Evolutionary conservation across 2,329 filamentous ascomycete genomes (phyloP), one percentile per base, ranked within the genome.

Genomic region (Trichoderma sp.): DNA sequence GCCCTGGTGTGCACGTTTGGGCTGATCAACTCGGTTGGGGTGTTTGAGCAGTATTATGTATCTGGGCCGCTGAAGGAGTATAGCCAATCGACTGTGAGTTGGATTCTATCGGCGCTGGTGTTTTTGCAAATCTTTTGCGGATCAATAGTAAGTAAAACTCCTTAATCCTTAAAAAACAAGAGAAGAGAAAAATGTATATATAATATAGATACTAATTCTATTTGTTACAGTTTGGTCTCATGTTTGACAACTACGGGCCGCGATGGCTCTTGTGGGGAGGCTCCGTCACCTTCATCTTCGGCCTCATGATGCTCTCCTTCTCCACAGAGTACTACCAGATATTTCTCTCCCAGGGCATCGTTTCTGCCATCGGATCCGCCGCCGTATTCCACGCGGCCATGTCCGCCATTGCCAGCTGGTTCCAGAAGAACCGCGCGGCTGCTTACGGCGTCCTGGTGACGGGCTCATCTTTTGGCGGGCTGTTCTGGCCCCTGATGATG

Each of bases 181-280:
- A 11, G 30, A n/a, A 5, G 11, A 24, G 1, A 5, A 2, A 28
- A 21, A 56, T 3, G 8, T 0, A 46, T 32, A 16, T 43, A 43
- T 8, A 21, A 11, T 11, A 16, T n/a, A 8, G 10, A 21, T 52
- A 21, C 49, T 52, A 34, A 56, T 26, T 28, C 39, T 51, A 8
- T 21, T 8, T 46, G 28, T 0, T 7, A 13, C 69, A 77, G 68
- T 88, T 81, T 61, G 90, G 91, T 1, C 86, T 85, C 51, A 58
- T 90, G 13, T 91, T 87, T 73, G 90, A 93, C 76, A 86, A 82
- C 71, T 86, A 87, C 71, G 90, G 90, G 1, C 88, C 90, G 0
- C 83, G 83, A 49, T 85, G 81, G 69, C 79, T 92, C 4, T 79
- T 90, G 16, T 70, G 84, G 21, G 73, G 78, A 63, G 88, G 88